phyloP scores from a whole-genome alignment of 2,329 filamentous ascomycete genomes.

The Dothidotthia symphoricarpi region DNA sequence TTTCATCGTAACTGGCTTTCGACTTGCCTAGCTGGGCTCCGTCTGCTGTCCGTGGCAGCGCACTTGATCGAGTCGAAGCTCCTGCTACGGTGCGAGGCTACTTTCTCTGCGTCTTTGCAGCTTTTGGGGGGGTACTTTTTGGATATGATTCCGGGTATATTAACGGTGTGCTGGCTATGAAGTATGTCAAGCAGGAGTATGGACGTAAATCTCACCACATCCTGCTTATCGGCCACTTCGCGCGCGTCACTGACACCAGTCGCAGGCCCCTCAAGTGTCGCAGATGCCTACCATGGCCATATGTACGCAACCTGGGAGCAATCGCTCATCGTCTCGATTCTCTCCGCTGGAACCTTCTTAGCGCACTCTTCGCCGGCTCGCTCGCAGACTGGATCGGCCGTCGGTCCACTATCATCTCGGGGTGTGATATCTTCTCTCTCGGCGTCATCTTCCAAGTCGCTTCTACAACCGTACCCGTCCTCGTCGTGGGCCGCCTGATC shows the following conservation, averaged over 20 bases:
- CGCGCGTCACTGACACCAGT: too few species aligned
- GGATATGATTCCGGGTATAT: slow-evolving; percentile 78
- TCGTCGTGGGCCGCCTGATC: slow-evolving; percentile 42
- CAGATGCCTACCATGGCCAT: slow-evolving; percentile 41
- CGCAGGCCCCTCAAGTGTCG: slow-evolving; percentile 57
- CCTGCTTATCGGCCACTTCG: too few species aligned
- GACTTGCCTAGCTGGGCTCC: slow-evolving; percentile 29
- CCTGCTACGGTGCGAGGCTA: slow-evolving; percentile 50
- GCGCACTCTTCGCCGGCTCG: slow-evolving; percentile 68
- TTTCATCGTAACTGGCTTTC: slow-evolving; percentile 9
- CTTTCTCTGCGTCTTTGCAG: slow-evolving; percentile 48
- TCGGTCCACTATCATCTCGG: slow-evolving; percentile 58
- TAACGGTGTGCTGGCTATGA: slow-evolving; percentile 58
- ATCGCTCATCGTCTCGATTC: slow-evolving; percentile 74
- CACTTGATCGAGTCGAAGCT: slow-evolving; percentile 55
- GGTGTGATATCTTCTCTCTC: slow-evolving; percentile 37
- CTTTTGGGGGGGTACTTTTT: slow-evolving; percentile 66
- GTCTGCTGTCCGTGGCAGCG: slow-evolving; percentile 27
- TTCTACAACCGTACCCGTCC: slow-evolving; percentile 32
- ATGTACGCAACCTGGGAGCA: slow-evolving; percentile 52
- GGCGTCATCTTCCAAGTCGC: slow-evolving; percentile 42
- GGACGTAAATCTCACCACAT: slow-evolving; percentile 47
- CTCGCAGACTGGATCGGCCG: slow-evolving; percentile 68
- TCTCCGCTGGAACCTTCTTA: slow-evolving; percentile 82
- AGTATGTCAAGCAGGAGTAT: slow-evolving; percentile 38